Conservation (phyloP, 2,329 filamentous ascomycete species). For the Harringtonia lauricola region DNA sequence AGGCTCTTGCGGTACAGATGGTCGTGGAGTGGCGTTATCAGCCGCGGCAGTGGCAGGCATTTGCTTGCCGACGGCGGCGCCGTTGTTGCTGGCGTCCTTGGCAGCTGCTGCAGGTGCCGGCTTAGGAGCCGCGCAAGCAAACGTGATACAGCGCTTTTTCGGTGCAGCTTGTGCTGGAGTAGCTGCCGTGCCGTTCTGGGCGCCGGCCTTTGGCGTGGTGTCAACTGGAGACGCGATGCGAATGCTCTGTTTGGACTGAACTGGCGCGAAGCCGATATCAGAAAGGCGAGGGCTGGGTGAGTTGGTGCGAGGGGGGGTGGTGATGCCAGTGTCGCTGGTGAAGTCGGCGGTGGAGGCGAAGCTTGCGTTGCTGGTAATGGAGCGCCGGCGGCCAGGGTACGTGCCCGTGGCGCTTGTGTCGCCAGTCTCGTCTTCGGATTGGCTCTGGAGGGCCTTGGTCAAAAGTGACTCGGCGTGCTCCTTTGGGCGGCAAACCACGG, state of each 20-base stretch:
- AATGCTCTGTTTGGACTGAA: conserved; percentile 1
- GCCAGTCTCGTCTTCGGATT: conserved; percentile 44
- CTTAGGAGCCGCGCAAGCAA: conserved; percentile 64
- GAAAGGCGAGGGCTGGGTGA: conserved; percentile 81
- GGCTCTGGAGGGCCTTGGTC: conserved; percentile 68
- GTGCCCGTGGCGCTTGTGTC: conserved; percentile 22
- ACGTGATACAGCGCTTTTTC: conserved; percentile 84
- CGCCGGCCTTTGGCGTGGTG: conserved; percentile 10
- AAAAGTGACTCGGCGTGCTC: conserved; percentile 69
- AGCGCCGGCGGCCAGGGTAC: conserved; percentile 40
- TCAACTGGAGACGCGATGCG: not conserved
- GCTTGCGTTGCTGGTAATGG: conserved; percentile 71
- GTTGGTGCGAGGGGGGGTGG: conserved; percentile 77
- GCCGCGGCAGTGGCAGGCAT: not conserved
- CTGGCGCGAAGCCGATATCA: conserved; percentile 32
- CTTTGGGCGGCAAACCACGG: conserved; percentile 32
- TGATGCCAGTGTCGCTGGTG: conserved; percentile 88
- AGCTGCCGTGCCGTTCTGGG: conserved; percentile 27
- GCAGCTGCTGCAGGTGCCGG: conserved; percentile 28
- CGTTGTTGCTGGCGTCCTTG: conserved; percentile 18
- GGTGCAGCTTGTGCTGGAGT: conserved; percentile 51
- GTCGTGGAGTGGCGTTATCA: conserved; percentile 6
- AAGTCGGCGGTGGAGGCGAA: conserved; percentile 77
- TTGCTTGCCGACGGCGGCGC: not conserved
- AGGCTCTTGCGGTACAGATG: conserved; percentile 23